Evolutionary conservation across 2,329 filamentous ascomycete genomes (phyloP), one percentile per base, ranked within the genome.

Genomic region (Myrmaecium sp.): DNA sequence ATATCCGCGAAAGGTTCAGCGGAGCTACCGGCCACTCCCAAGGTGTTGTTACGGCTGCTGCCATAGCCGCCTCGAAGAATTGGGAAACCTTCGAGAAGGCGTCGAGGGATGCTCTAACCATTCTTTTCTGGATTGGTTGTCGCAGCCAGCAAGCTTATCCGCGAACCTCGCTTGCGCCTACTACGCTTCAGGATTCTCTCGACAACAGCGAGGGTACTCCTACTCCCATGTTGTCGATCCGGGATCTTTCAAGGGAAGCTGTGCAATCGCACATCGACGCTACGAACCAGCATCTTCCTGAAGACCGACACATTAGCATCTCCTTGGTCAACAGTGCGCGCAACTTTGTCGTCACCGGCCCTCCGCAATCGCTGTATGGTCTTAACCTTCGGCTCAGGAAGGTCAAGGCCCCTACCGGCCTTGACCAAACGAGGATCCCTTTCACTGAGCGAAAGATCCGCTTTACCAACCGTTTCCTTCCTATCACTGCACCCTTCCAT

Each of bases 71-170:
- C 4, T 81, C 84, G 4, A 78, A 81, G 39, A 83, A 78, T 15
- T 98, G 89, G 89, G 83, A 93, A 35, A 80, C 80, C 1, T 98
- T 89, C 51, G 71, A 78, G 37, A 74, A 79, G 44, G 71, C 81
- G 29, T 69, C 82, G 29, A 74, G 66, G 42, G 74, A 81, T 39
- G 79, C 86, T 3, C 62, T 98, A 36, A 89, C 80, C 16, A 81
- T 94, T 44, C 75, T 98, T 16, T 98, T 98, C 65, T 98, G 89
- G 89, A 93, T 98, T 39, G 89, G 91, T 49, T 74, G 86, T 33
- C 77, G 89, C 45, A 94, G 86, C 53, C 89, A 98, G 54, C 89
- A 98, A 55, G 84, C 84, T 2, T 98, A 94, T 56, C 91, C 89
- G 20, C 74, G 80, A 40, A 98, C 89, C 3, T 95, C 89, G 17